Percentiles rank a stretch among this genome's conserved stretches.
Evolutionary conservation across 108 stramenopile genomes (phyloP).

Genomic region (Discostella pseudostelligera): DNA sequence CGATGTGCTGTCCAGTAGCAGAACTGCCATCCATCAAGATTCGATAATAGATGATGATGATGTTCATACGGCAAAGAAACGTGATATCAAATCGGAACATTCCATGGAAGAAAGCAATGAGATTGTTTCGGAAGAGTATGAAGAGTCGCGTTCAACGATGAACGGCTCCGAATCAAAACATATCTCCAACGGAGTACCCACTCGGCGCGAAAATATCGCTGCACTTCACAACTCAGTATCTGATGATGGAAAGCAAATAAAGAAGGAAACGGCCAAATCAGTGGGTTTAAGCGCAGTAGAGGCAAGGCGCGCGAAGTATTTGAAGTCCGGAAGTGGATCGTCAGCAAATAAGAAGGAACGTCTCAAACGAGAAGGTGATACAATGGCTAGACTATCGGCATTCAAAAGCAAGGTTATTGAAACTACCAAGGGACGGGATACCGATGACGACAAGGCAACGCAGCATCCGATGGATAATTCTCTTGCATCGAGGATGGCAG

Average conservation of each 20-base stretch:
- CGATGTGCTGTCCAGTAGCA: conserved; percentile 17
- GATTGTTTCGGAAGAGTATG: background rate
- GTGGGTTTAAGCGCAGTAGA: conserved; percentile 54
- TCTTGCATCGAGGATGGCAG: conserved; percentile 60
- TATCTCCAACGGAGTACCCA: background rate
- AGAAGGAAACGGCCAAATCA: conserved; percentile 11
- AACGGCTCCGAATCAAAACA: no score
- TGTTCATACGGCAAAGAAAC: no score
- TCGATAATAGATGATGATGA: no score
- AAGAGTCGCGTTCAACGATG: no score
- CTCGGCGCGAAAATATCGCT: background rate
- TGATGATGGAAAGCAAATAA: background rate
- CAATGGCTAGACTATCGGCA: conserved; percentile 58
- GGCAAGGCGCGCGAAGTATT: conserved; percentile 67
- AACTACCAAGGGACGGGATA: conserved; percentile 20
- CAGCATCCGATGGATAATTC: conserved; percentile 39
- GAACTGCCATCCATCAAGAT: no score
- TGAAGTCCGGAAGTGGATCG: conserved; percentile 34
- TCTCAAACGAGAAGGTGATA: conserved; percentile 63
- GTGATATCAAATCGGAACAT: no score
- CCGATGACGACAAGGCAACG: background rate
- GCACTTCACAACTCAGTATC: background rate
- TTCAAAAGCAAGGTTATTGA: conserved; percentile 67
- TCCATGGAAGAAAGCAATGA: background rate
- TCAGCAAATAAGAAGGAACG: conserved; percentile 38